Percentiles rank a stretch among this genome's conserved stretches.
phyloP scores from a whole-genome alignment of 306 rosid genomes.

The Nissolia schottii region DNA sequence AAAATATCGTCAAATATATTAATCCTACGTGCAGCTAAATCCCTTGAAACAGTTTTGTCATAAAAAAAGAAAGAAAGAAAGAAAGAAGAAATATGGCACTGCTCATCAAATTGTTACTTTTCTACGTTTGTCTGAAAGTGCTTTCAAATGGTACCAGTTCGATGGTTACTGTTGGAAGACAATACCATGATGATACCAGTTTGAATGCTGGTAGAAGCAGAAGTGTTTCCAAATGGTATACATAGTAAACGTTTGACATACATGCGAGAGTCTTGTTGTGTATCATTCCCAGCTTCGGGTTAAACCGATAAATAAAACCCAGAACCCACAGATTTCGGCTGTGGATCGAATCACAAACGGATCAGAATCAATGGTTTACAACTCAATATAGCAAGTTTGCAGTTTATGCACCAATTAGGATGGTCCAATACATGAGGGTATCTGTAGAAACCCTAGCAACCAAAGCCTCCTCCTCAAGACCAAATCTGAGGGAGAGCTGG shows the following conservation, averaged over 20 bases:
- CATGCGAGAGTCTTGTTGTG: neutral
- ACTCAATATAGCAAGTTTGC: neutral
- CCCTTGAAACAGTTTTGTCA: neutral
- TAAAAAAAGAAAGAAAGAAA: neutral
- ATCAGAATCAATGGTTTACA: neutral
- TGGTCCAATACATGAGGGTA: too few relatives aligned
- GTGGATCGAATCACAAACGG: neutral
- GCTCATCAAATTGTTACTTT: neutral
- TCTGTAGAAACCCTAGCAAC: too few relatives aligned
- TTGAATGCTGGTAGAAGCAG: too few relatives aligned
- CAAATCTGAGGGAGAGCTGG: too few relatives aligned
- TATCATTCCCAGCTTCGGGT: neutral
- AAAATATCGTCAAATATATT: constrained; percentile 8
- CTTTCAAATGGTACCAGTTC: neutral
- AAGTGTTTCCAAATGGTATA: neutral
- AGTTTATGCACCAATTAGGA: neutral
- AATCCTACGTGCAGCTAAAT: neutral
- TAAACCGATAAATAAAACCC: neutral
- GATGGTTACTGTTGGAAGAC: too few relatives aligned
- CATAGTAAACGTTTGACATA: neutral
- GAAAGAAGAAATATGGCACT: neutral
- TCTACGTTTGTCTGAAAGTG: neutral
- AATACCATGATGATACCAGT: too few relatives aligned
- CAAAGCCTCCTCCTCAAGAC: too few relatives aligned
- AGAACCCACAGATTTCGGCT: neutral